These are phyloP conservation scores for Psilocybe subaeruginosa DNA, from an alignment of 768 basidiomycete genomes.

Conservation along the genomic window DNA sequence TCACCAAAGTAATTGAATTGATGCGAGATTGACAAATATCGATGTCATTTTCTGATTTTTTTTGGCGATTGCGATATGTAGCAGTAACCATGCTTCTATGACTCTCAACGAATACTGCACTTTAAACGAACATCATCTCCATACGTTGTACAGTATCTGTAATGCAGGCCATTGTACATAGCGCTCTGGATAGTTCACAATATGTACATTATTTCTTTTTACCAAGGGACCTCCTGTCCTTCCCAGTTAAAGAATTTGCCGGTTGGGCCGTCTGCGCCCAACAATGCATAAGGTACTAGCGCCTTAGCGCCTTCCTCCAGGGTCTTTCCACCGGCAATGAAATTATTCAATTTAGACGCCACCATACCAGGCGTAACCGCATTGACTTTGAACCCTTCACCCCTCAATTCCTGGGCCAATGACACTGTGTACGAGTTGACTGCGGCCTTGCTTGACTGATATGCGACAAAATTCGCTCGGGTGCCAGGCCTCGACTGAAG, in stretches of 20 bases:
- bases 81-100: too few species aligned
- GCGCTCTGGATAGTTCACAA: neutral
- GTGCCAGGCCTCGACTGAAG: slow-evolving; percentile 34
- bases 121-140: neutral
- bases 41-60: too few species aligned
- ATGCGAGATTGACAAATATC: neutral
- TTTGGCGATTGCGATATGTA: too few species aligned
- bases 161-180: too few species aligned
- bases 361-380: slow-evolving; percentile 64
- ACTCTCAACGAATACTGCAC: neutral
- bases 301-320: slow-evolving; percentile 34
- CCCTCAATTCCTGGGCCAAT: slow-evolving; percentile 62
- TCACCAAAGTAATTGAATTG: neutral
- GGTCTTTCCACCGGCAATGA: slow-evolving; percentile 39
- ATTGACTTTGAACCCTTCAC: slow-evolving; percentile 59
- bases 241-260: slow-evolving; percentile 37
- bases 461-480: slow-evolving; percentile 41
- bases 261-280: slow-evolving; percentile 42
- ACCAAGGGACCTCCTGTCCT: slow-evolving; percentile 38
- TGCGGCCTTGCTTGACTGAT: slow-evolving; percentile 76
- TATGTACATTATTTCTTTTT: slow-evolving; percentile 8
- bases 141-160: neutral
- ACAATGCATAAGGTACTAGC: slow-evolving; percentile 39
- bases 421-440: slow-evolving; percentile 62
- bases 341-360: slow-evolving; percentile 44